These are phyloP conservation scores for Naganishia antarctica DNA, from an alignment of 768 basidiomycete species.

Conservation along the genomic window DNA sequence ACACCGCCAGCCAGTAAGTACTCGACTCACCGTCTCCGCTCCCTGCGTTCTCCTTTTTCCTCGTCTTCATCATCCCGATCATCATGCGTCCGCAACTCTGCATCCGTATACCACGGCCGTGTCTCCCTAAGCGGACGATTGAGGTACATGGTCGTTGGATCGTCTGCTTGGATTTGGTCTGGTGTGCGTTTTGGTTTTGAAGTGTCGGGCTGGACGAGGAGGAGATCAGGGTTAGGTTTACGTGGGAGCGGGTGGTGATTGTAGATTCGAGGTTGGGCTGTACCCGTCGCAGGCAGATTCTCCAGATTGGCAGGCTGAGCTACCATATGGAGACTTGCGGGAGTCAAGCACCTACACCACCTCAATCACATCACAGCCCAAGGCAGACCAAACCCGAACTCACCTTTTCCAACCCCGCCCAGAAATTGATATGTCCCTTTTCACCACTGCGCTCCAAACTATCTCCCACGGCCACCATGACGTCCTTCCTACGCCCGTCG, in stretches of 20 bases:
- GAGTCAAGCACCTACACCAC: too few species aligned
- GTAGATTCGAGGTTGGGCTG: too few species aligned
- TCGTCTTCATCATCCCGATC: conserved; percentile 47
- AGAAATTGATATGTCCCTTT: conserved; percentile 48
- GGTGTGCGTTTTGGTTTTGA: conserved; percentile 22
- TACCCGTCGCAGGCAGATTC: too few species aligned
- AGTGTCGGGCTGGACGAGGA: neutral
- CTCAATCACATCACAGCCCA: neutral
- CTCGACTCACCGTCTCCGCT: conserved; percentile 30
- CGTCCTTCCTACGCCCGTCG: neutral
- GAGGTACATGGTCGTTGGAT: conserved; percentile 50
- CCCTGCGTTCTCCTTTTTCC: conserved; percentile 36
- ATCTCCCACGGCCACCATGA: conserved; percentile 27
- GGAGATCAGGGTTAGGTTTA: neutral
- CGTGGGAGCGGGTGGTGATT: neutral
- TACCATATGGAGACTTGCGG: too few species aligned
- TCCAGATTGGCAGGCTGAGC: too few species aligned
- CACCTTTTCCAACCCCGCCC: conserved; percentile 48
- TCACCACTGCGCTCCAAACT: conserved; percentile 30
- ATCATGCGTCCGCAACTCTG: conserved; percentile 40
- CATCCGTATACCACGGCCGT: conserved; percentile 50
- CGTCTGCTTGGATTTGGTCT: conserved; percentile 38
- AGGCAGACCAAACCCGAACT: conserved; percentile 20
- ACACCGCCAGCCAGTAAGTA: too few species aligned
- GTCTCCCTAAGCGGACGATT: conserved; percentile 46